Base-by-base conservation (phyloP, 352 stramenopile species). In the Pythium rishiriense region DNA sequence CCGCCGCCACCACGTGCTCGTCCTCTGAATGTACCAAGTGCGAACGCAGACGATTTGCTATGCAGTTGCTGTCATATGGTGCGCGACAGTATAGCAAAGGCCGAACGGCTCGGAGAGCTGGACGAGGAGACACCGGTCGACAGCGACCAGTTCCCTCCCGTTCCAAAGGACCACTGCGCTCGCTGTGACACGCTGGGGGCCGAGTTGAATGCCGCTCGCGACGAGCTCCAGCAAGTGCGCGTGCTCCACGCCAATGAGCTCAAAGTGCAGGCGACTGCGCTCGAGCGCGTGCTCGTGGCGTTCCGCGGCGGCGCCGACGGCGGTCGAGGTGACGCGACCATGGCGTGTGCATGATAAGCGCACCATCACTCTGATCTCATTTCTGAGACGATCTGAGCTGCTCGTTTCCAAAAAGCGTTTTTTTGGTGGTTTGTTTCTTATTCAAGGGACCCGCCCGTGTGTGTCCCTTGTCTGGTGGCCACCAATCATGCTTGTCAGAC, bases 181-280 rank as follows among this genome's bases (percentile, higher is more conserved):
- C 56, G 75, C 3, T 79, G 73, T 46, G 35, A n/a, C 1, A 24
- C 28, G 1, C 56, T 82, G 25, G 50, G 74, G 45, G n/a, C 60
- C 1, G 66, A 74, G 5, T 26, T 81, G 0, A 46, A 39, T 0
- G 48, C 68, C 35, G 58, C 70, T 11, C 63, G 67, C 21, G 47
- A 70, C 19, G 62, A 80, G 47, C 48, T 85, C 3, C 31, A 41
- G 28, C 69, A 68, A 22, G 26, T 79, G 6, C 66, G 73, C 2
- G 47, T 47, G 1, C 73, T 78, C 9, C 76, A 85, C 33, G 54
- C 46, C 0, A 52, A 26, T n/a, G 76, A 85, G 12, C 52, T 85
- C 3, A 61, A 77, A 26, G 69, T 75, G 1, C 76, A 85, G 42
- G 64, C 66, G 4, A 58, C 24, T 4, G 66, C 66, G 7, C 66